A percentile compares a stretch with the other conserved stretches of the same genome.
Conservation (phyloP, 495 filamentous ascomycete species). For the Aspergillus conjunctus region DNA sequence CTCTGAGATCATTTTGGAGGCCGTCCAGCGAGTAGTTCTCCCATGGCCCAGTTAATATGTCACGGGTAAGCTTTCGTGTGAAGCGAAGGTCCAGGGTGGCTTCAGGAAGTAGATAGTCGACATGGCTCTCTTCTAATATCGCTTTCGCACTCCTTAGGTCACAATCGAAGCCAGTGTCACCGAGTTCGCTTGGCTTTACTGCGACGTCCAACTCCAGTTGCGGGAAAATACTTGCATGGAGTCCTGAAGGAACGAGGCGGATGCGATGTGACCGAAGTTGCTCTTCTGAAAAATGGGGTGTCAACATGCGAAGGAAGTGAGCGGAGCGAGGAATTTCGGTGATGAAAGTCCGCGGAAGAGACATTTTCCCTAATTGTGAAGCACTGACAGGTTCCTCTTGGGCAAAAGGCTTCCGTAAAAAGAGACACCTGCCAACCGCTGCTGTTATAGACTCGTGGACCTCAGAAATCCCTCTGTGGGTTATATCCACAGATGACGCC, state of each 20-base stretch:
- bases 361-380: constrained; percentile 36
- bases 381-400: constrained; percentile 30
- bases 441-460: constrained; percentile 43
- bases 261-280: constrained; percentile 29
- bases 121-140: constrained; percentile 32
- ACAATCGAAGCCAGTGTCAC: constrained; percentile 14
- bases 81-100: constrained; percentile 45
- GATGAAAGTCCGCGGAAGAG: constrained; percentile 36
- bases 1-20: constrained; percentile 26
- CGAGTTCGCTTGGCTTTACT: constrained; percentile 1
- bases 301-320: constrained; percentile 33
- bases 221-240: constrained; percentile 30
- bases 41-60: constrained; percentile 24
- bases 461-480: background rate
- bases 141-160: constrained; percentile 33
- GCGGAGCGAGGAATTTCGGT: constrained; percentile 35
- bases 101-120: constrained; percentile 50
- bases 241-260: constrained; percentile 36
- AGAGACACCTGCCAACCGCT: constrained; percentile 45
- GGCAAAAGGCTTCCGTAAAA: constrained; percentile 31
- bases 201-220: constrained; percentile 40
- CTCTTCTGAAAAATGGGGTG: constrained; percentile 17
- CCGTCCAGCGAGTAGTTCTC: constrained; percentile 16
- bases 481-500: background rate
- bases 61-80: constrained; percentile 35